Percentiles rank a stretch among this genome's conserved stretches.
phyloP scores from a whole-genome alignment of 495 filamentous ascomycete genomes.

The Staphylotrichum longicolle region DNA sequence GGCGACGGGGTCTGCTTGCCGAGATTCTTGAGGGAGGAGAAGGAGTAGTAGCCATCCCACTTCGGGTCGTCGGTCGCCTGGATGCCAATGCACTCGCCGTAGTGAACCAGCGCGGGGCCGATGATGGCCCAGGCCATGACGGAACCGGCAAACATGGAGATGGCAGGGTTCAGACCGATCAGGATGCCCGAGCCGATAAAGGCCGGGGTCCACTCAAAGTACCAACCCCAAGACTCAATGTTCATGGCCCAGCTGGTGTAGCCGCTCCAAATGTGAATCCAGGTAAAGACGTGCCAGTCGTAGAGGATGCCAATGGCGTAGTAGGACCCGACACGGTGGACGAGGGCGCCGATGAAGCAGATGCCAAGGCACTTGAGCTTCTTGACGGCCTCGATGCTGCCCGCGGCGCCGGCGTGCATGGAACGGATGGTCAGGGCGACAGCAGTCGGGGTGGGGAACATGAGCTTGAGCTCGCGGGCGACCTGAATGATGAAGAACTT shows the following conservation, averaged over 20 bases:
- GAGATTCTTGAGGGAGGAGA: slow-evolving; percentile 48
- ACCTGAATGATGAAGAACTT: slow-evolving; percentile 70
- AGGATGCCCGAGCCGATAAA: slow-evolving; percentile 67
- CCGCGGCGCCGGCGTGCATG: slow-evolving; percentile 58
- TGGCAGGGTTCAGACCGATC: slow-evolving; percentile 62
- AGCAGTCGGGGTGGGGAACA: slow-evolving; percentile 64
- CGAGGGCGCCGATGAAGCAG: slow-evolving; percentile 50
- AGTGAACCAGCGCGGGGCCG: slow-evolving; percentile 59
- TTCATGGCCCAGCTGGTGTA: slow-evolving; percentile 55
- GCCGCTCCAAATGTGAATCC: slow-evolving; percentile 62
- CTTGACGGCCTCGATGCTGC: slow-evolving; percentile 53
- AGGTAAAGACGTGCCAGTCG: slow-evolving; percentile 65
- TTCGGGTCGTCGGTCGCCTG: slow-evolving; percentile 45
- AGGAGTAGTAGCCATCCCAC: slow-evolving; percentile 51
- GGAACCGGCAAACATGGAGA: slow-evolving; percentile 60
- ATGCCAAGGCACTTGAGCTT: slow-evolving; percentile 57
- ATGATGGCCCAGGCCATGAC: slow-evolving; percentile 65
- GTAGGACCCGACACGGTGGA: slow-evolving; percentile 57
- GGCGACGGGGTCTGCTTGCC: slow-evolving; percentile 52
- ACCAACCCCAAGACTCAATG: slow-evolving; percentile 67
- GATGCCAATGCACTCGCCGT: slow-evolving; percentile 51
- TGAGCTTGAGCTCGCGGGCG: slow-evolving; percentile 58
- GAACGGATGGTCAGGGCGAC: slow-evolving; percentile 63
- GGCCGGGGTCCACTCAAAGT: slow-evolving; percentile 61
- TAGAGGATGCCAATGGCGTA: slow-evolving; percentile 63